Evolutionary conservation across 441 rosid species (phyloP), one percentile per base, ranked within the genome.

Genomic region (Flueggea neowawraea): DNA sequence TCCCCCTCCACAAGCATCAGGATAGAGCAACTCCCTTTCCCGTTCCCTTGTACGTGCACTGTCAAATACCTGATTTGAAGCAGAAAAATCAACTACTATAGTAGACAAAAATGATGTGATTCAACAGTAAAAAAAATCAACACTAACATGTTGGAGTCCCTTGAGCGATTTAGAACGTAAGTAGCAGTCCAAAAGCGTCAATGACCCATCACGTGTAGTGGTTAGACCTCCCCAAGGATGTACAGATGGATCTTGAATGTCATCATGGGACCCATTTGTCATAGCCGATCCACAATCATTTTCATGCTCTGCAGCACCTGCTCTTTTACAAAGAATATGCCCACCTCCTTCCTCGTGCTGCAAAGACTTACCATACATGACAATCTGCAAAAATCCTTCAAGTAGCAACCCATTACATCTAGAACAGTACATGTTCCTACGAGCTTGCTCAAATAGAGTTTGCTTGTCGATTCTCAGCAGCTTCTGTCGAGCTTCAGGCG

Each of bases 1-100:
- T 77, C 90, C 98, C 51, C 95, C 97, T 55, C 99, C 98, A 69
- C 99, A 91, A 43, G 96, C 97, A 87, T 91, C 97, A 31, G 99
- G 97, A 81, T 91, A 91, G 55, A 85, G 95, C 77, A 90, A 66
- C 72, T 89, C 96, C 47, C 96, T 86, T 57, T 90, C 95, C 65
- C 91, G 76, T 68, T 91, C 98, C 69, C 96, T 84, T 64, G 91
- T 89, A 66, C 87, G 88, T 45, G 96, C 97, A 78, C 96, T 84
- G 67, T 94, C 95, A 69, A 94, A 94, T 32, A 94, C 98, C 97
- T 94, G 86, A 69, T 68, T 69, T 63, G 61, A 62, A 56, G 64
- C 47, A 62, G 71, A 72, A 33, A 66, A 4, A 62, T 79, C 63
- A 84, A 71, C 68, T 58, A 68, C 67, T 43, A 43, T 63, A 48